phyloP scores from a whole-genome alignment of 31 red algal genomes.

The Odonthalia washingtoniensis region DNA sequence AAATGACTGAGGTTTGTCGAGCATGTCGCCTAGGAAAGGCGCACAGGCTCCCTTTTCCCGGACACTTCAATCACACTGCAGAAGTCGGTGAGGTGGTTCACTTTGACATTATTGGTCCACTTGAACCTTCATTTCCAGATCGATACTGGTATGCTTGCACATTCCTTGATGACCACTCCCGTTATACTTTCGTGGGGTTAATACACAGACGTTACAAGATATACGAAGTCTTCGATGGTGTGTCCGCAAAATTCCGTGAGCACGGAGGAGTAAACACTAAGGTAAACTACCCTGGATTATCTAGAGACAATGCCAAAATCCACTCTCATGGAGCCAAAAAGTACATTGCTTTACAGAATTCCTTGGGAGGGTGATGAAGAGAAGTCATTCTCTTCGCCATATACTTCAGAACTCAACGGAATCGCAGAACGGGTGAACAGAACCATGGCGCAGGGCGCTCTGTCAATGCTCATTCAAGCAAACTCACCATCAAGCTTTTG shows the following conservation, averaged over 20 bases:
- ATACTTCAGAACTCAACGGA: slow-evolving; percentile 45
- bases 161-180: background rate
- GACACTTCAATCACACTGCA: background rate
- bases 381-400: slow-evolving; percentile 19
- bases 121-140: background rate
- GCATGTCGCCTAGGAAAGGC: slow-evolving; percentile 50
- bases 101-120: background rate
- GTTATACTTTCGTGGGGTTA: background rate
- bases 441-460: slow-evolving; percentile 18
- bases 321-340: slow-evolving; percentile 15
- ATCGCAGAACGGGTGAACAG: slow-evolving; percentile 21
- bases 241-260: background rate
- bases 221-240: background rate
- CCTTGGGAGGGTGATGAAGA: background rate
- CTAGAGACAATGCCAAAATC: slow-evolving; percentile 3
- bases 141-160: background rate
- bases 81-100: background rate
- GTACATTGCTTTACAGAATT: slow-evolving; percentile 27
- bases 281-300: background rate
- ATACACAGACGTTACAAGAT: background rate
- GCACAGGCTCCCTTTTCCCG: background rate
- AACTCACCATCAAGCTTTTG: slow-evolving; percentile 9
- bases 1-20: slow-evolving; percentile 9
- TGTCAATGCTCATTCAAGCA: slow-evolving; percentile 1
- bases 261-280: background rate